Percentiles rank a stretch among this genome's conserved stretches.
These are phyloP conservation scores for Ploettnerulaceae sp. DNA, from an alignment of 2,329 filamentous ascomycete genomes.

Conservation along the genomic window DNA sequence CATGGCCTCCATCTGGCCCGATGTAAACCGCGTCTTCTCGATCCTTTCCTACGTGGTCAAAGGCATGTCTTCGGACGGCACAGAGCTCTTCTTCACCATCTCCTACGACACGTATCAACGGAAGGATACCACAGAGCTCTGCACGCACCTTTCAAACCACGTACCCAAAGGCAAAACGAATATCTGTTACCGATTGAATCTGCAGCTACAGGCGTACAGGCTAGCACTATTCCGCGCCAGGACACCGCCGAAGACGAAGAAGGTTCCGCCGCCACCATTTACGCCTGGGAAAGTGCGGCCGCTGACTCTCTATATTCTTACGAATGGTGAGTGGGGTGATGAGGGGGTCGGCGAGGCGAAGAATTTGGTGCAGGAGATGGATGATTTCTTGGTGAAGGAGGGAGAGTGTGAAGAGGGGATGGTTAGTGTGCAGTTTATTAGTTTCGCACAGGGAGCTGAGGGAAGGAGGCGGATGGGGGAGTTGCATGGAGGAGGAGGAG, in stretches of 20 bases:
- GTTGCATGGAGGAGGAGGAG: slow-evolving; percentile 5
- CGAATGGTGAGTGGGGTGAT: slow-evolving; percentile 12
- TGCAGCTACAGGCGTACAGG: slow-evolving; percentile 21
- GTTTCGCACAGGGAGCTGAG: slow-evolving; percentile 16
- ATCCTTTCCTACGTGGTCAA: slow-evolving; percentile 31
- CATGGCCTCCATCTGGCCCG: slow-evolving; percentile 27
- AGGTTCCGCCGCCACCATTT: neutral
- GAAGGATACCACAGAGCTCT: slow-evolving; percentile 23
- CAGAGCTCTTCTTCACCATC: slow-evolving; percentile 29
- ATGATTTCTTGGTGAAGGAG: neutral
- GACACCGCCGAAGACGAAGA: slow-evolving; percentile 5
- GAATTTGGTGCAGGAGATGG: neutral
- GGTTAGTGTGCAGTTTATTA: slow-evolving; percentile 18
- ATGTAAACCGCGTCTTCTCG: slow-evolving; percentile 27
- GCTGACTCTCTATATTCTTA: slow-evolving; percentile 7
- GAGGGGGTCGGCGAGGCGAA: slow-evolving; percentile 19
- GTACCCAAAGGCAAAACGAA: slow-evolving; percentile 17
- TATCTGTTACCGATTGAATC: slow-evolving; percentile 20
- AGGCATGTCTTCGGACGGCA: slow-evolving; percentile 25
- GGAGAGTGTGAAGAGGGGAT: neutral
- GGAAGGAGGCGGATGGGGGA: slow-evolving; percentile 17
- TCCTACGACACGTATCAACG: slow-evolving; percentile 24
- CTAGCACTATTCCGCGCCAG: slow-evolving; percentile 13
- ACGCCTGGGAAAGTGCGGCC: slow-evolving; percentile 14
- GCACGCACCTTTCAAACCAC: slow-evolving; percentile 16